Evolutionary conservation across 192 early-diverging fungal species (phyloP).

Genomic region (Spizellomyces punctatus): DNA sequence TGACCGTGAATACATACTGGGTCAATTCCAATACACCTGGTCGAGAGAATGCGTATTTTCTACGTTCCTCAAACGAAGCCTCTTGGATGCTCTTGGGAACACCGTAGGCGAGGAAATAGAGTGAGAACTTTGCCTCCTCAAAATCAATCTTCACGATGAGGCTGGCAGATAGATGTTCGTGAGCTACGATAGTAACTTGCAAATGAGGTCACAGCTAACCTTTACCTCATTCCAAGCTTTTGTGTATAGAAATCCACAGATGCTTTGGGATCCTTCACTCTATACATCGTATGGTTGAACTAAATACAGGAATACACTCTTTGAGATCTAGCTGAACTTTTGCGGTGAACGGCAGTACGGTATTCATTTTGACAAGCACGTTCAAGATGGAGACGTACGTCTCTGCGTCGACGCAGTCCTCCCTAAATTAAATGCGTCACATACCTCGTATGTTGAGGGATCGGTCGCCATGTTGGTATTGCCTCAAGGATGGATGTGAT

Average conservation of each 20-base stretch:
- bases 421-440: too few species aligned
- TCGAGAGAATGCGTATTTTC: slow-evolving; percentile 56
- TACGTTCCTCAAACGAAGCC: slow-evolving; percentile 50
- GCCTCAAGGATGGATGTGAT: too few species aligned
- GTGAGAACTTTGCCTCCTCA: slow-evolving; percentile 56
- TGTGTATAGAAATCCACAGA: slow-evolving; percentile 77
- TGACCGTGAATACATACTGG: slow-evolving; percentile 53
- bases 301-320: neutral
- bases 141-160: slow-evolving; percentile 52
- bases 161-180: slow-evolving; percentile 23
- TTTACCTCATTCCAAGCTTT: slow-evolving; percentile 79
- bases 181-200: neutral
- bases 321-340: too few species aligned
- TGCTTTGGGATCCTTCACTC: slow-evolving; percentile 71
- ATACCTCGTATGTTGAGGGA: too few species aligned
- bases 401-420: too few species aligned
- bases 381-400: too few species aligned
- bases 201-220: neutral
- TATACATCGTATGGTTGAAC: slow-evolving; percentile 85
- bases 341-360: too few species aligned
- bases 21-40: slow-evolving; percentile 82
- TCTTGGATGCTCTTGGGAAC: slow-evolving; percentile 48
- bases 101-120: slow-evolving; percentile 78
- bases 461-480: too few species aligned
- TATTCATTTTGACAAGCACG: too few species aligned